Base-by-base conservation (phyloP, 495 filamentous ascomycete species). In the Penicillium samsonianum region DNA sequence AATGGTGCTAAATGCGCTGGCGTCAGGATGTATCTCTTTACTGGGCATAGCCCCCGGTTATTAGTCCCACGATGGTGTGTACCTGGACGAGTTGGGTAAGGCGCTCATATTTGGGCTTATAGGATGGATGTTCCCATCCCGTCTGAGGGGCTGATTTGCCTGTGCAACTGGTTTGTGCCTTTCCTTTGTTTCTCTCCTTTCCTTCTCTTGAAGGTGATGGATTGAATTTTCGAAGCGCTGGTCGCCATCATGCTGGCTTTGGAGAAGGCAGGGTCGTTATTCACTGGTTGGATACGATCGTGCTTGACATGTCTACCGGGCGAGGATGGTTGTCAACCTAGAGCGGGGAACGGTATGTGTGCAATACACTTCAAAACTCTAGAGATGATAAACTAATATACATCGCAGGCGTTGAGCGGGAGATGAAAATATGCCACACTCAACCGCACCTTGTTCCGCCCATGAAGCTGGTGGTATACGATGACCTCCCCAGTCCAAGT, bases 381-480 rank as follows among this genome's bases (percentile, higher is more conserved):
- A 17, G 25, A 44, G 23, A 46, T 57, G 23, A 14, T 37, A 5
- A 1, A 43, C 33, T 56, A 55, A 59, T 17, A 16, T 22, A 46
- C 19, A 17, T 22, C 33, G 38, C 50, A 75, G 72, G 67, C 49
- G 62, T 71, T 35, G 72, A 82, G 50, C 71, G 73, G 59, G 73
- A 78, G 47, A 79, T 78, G 75, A 57, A 72, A 65, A 67, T 81
- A 63, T 80, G 74, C 67, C 73, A 78, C 48, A 68, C 72, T 33
- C 79, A 84, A 63, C 81, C 81, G 52, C 73, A 73, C 65, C 74
- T 77, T 37, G 71, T 80, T 43, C 71, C 75, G 23, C 77, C 78
- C 11, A 81, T 79, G 70, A 74, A 72, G 50, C 62, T 78, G 58
- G 61, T 61, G 43, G 65, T 76, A 50, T 72, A 76, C 52, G 67